Percentiles rank a stretch among this genome's conserved stretches.
Conservation (phyloP, 306 rosid species). For the Astragalus membranaceus region DNA sequence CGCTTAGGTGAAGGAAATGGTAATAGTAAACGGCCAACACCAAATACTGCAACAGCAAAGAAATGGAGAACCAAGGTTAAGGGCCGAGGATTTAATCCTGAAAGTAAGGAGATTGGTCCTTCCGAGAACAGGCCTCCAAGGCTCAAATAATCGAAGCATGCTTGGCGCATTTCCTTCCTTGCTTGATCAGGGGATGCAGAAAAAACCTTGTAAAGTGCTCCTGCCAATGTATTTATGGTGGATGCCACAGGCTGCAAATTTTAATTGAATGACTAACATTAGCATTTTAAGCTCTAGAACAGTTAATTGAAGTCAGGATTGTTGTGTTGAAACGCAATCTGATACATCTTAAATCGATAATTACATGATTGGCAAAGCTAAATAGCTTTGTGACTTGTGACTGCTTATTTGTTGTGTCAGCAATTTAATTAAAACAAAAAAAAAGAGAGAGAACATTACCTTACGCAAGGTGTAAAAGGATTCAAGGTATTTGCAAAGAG, state of each 20-base stretch:
- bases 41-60: conserved; percentile 88
- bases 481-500: conserved; percentile 87
- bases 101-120: conserved; percentile 87
- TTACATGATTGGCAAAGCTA: not conserved
- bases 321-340: not conserved
- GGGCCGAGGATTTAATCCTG: conserved; percentile 96
- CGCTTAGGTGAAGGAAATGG: conserved; percentile 93
- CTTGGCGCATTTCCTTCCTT: conserved; percentile 98
- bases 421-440: not conserved
- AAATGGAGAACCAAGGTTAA: conserved; percentile 90
- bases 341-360: not conserved
- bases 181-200: conserved; percentile 93
- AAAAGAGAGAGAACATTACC: conserved; percentile 33
- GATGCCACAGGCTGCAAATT: conserved; percentile 91
- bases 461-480: conserved; percentile 89
- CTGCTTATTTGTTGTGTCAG: not conserved
- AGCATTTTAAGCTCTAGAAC: not conserved
- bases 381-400: not conserved
- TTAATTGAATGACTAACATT: not conserved
- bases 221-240: conserved; percentile 93
- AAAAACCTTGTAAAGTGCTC: conserved; percentile 92
- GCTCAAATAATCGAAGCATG: conserved; percentile 96
- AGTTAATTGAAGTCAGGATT: not conserved
- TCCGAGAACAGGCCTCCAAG: conserved; percentile 86
- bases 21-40: conserved; percentile 79